Evolutionary conservation across 2,329 filamentous ascomycete species (phyloP), one percentile per base, ranked within the genome.

Genomic region (Hortaea werneckii): DNA sequence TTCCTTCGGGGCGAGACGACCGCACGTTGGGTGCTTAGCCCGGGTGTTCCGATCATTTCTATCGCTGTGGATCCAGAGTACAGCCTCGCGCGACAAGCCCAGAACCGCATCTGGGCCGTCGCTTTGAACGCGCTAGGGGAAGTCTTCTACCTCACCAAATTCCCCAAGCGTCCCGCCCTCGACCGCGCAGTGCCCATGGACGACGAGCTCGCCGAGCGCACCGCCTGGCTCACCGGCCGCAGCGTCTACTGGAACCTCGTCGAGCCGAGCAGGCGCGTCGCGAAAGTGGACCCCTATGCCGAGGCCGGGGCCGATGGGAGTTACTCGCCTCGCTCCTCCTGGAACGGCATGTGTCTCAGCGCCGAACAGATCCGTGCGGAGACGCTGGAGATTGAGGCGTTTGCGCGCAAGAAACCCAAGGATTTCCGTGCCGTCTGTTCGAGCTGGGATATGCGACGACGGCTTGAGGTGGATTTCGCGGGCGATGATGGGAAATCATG

Each of bases 71-170:
- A 98, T 58, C 88, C 95, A 28, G 79, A 79, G 43, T 92, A 88
- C 64, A 89, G 76, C 41, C 65, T 75, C 27, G 82, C 80, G 55
- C 81, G 89, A 29, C 82, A 82, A 60, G 70, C 76, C 4, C 72
- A 81, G 42, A 77, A 79, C 9, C 81, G 89, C 28, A 77, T 92
- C 9, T 96, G 88, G 87, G 87, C 86, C n/a, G 83, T 90, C 37
- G 86, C 80, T n/a, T 67, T 98, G 43, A 98, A 98, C 62, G 90
- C 92, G 0, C 72, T 98, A 6, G 92, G 92, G 1, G 92, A 98
- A 63, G 72, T 95, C 0, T 96, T 83, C 64, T 95, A 90, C 55
- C 71, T 96, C 1, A 83, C 78, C 1, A 80, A 86, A 41, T 73
- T 82, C 5, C 87, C 87, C 0, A 73, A 65, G 27, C 72, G 74